Evolutionary conservation across 2,329 filamentous ascomycete genomes (phyloP).

Genomic region (Ascocoryne sarcoides): DNA sequence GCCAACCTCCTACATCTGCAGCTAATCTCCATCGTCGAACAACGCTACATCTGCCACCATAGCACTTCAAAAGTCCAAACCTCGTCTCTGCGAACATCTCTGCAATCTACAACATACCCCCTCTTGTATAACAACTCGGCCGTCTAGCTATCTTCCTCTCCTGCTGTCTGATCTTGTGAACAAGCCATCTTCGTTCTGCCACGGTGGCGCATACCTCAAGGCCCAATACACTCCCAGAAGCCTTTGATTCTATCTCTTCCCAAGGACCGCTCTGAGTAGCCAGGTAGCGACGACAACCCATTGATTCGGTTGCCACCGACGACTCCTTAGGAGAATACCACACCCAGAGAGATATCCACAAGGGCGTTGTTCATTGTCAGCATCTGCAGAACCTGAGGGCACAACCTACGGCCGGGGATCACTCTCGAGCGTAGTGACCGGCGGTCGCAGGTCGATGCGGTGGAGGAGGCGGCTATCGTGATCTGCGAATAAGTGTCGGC

Average conservation of each 20-base stretch:
- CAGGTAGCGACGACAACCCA: too few species aligned
- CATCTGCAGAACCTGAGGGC: constrained; percentile 15
- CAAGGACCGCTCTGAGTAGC: too few species aligned
- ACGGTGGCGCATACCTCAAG: too few species aligned
- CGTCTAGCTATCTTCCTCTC: too few species aligned
- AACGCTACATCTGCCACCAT: not conserved
- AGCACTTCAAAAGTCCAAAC: not conserved
- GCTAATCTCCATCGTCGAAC: not conserved
- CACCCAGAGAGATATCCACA: too few species aligned
- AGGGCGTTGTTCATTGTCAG: too few species aligned
- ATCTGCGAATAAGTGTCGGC: constrained; percentile 9
- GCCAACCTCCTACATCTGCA: not conserved
- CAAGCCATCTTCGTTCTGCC: too few species aligned
- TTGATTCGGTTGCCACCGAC: too few species aligned
- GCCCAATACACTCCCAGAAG: too few species aligned
- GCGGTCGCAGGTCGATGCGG: constrained; percentile 25
- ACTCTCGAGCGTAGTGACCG: constrained; percentile 15
- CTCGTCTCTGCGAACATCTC: not conserved
- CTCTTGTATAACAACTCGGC: not conserved
- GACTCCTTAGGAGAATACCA: too few species aligned
- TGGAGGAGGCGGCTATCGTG: constrained; percentile 22
- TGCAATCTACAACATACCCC: not conserved
- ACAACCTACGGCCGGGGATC: constrained; percentile 30
- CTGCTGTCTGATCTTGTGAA: too few species aligned
- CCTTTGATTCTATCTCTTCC: too few species aligned